These are phyloP conservation scores for Neolentinus lepideus DNA, from an alignment of 1,284 basidiomycete genomes.

Conservation along the genomic window DNA sequence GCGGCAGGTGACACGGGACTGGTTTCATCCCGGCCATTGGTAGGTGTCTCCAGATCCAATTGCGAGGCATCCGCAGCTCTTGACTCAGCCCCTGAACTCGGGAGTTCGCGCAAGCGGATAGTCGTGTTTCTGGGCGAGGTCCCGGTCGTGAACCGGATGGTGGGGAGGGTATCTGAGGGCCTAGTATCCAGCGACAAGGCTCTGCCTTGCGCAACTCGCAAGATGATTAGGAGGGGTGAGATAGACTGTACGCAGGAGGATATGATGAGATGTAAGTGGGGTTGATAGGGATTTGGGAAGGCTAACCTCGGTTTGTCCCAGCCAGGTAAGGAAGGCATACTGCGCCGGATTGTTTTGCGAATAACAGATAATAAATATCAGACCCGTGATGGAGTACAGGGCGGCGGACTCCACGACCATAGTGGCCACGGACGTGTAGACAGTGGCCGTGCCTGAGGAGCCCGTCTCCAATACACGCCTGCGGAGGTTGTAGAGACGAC, in stretches of 20 bases:
- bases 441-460: slow-evolving; percentile 3
- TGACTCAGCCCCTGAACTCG: neutral
- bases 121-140: neutral
- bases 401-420: slow-evolving; percentile 15
- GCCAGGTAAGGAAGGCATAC: neutral
- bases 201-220: slow-evolving; percentile 8
- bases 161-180: neutral
- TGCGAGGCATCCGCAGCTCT: neutral
- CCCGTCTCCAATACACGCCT: neutral
- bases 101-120: neutral
- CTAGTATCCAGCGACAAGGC: neutral
- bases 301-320: slow-evolving; percentile 1
- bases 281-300: neutral
- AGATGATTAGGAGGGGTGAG: slow-evolving; percentile 13
- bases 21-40: neutral
- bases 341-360: neutral
- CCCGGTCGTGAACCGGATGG: neutral
- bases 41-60: neutral
- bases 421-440: slow-evolving; percentile 12
- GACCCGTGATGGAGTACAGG: slow-evolving; percentile 9
- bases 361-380: slow-evolving; percentile 1
- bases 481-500: neutral
- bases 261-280: neutral
- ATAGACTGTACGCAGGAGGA: slow-evolving; percentile 9
- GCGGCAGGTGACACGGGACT: neutral